Percentiles rank a stretch among this genome's conserved stretches.
These are phyloP conservation scores for Cryphonectria carpinicola DNA, from an alignment of 2,329 filamentous ascomycete species.

Conservation along the genomic window DNA sequence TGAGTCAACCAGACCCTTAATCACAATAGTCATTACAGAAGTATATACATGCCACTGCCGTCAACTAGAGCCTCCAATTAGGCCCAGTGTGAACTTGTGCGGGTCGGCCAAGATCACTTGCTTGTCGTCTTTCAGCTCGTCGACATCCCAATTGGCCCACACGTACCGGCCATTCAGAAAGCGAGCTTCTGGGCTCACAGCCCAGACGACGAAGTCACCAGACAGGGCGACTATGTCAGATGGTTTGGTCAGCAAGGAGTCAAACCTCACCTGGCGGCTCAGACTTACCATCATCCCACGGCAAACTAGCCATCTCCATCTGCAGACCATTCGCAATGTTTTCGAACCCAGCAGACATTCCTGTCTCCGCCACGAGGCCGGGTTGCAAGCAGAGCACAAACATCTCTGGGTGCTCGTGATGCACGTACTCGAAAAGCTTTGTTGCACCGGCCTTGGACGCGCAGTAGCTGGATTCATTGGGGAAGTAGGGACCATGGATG, in stretches of 20 bases:
- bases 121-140: slow-evolving; percentile 35
- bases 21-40: no score
- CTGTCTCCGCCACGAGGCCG: slow-evolving; percentile 14
- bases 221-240: slow-evolving; percentile 32
- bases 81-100: slow-evolving; percentile 8
- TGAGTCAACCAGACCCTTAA: neutral
- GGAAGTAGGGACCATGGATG: slow-evolving; percentile 12
- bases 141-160: slow-evolving; percentile 43
- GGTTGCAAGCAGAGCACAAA: slow-evolving; percentile 17
- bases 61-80: neutral
- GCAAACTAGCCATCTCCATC: slow-evolving; percentile 5
- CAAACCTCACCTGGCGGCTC: neutral
- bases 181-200: slow-evolving; percentile 38
- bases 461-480: slow-evolving; percentile 19
- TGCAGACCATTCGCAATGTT: slow-evolving; percentile 8
- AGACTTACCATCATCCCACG: neutral
- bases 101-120: neutral
- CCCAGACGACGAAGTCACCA: slow-evolving; percentile 40
- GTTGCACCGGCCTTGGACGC: slow-evolving; percentile 14
- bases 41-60: neutral
- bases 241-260: neutral
- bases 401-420: slow-evolving; percentile 12
- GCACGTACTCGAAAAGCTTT: slow-evolving; percentile 19
- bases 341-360: slow-evolving; percentile 9
- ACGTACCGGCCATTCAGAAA: slow-evolving; percentile 41